phyloP scores from a whole-genome alignment of 805 yeast species.

The Metschnikowia noctiluminum region DNA sequence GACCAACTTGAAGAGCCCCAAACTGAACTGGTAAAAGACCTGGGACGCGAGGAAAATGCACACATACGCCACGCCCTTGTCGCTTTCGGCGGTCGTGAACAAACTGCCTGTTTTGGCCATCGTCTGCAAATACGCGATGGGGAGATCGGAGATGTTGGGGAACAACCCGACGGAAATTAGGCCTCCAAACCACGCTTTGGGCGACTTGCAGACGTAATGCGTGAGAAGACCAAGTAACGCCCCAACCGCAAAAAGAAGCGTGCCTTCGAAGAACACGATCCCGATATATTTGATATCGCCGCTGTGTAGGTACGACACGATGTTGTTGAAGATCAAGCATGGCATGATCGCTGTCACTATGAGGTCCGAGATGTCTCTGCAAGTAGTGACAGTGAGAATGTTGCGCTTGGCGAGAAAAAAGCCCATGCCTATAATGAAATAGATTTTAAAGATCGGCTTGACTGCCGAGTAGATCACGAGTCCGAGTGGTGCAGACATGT shows the following conservation, averaged over 20 bases:
- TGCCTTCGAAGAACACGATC: slow-evolving; percentile 48
- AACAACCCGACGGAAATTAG: slow-evolving; percentile 66
- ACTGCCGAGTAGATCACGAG: slow-evolving; percentile 71
- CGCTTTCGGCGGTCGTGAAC: slow-evolving; percentile 57
- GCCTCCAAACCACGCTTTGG: slow-evolving; percentile 77
- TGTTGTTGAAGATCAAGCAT: slow-evolving; percentile 68
- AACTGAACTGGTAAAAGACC: slow-evolving; percentile 64
- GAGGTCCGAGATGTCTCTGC: slow-evolving; percentile 66
- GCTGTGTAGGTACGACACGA: slow-evolving; percentile 63
- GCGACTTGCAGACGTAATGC: slow-evolving; percentile 54
- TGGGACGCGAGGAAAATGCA: slow-evolving; percentile 73
- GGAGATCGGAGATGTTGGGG: slow-evolving; percentile 79
- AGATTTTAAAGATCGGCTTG: slow-evolving; percentile 84
- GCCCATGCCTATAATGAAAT: slow-evolving; percentile 67
- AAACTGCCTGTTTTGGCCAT: slow-evolving; percentile 56
- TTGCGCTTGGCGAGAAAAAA: slow-evolving; percentile 59
- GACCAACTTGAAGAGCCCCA: slow-evolving; percentile 69
- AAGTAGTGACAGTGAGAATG: slow-evolving; percentile 59
- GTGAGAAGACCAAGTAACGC: slow-evolving; percentile 43
- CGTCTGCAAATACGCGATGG: slow-evolving; percentile 79
- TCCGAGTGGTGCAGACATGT: slow-evolving; percentile 39
- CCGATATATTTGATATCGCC: slow-evolving; percentile 71
- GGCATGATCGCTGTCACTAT: slow-evolving; percentile 71
- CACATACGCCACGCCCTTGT: slow-evolving; percentile 78
- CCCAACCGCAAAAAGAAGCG: slow-evolving; percentile 51